A percentile compares a stretch with the other conserved stretches of the same genome.
Evolutionary conservation across 768 basidiomycete species (phyloP).

Genomic region (Boletus sensibilis): DNA sequence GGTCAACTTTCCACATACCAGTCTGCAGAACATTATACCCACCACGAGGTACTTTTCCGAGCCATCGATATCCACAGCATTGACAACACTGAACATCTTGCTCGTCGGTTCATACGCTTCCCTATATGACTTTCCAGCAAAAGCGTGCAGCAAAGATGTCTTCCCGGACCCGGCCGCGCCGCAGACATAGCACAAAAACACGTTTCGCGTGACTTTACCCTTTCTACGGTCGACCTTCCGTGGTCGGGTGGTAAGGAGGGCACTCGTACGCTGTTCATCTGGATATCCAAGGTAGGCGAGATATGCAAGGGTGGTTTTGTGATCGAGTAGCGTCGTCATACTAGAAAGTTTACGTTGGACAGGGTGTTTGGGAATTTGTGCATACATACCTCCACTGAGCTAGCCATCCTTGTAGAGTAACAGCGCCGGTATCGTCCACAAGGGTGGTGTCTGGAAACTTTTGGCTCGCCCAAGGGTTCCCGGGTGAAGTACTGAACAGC

Average conservation of each 20-base stretch:
- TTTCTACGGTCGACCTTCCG: conserved; percentile 83
- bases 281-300: conserved; percentile 95
- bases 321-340: conserved; percentile 96
- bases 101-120: conserved; percentile 84
- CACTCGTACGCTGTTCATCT: conserved; percentile 72
- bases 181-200: conserved; percentile 90
- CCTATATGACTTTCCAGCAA: conserved; percentile 79
- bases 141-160: conserved; percentile 80
- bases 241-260: conserved; percentile 81
- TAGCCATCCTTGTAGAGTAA: conserved; percentile 97
- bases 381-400: conserved; percentile 92
- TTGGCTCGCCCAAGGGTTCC: conserved; percentile 93
- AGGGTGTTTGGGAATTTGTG: conserved; percentile 1
- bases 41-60: conserved; percentile 96
- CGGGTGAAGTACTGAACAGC: conserved; percentile 91
- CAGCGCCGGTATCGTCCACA: conserved; percentile 81
- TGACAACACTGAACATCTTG: conserved; percentile 89
- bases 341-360: conserved; percentile 39
- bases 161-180: conserved; percentile 97
- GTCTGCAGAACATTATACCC: conserved; percentile 46
- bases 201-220: conserved; percentile 86
- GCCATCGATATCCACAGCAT: conserved; percentile 91
- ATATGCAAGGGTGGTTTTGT: conserved; percentile 88
- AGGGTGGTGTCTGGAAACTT: conserved; percentile 90
- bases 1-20: background rate